Percentiles rank a stretch among this genome's conserved stretches.
These are phyloP conservation scores for Microdochium paspali DNA, from an alignment of 2,329 filamentous ascomycete species.

Conservation along the genomic window DNA sequence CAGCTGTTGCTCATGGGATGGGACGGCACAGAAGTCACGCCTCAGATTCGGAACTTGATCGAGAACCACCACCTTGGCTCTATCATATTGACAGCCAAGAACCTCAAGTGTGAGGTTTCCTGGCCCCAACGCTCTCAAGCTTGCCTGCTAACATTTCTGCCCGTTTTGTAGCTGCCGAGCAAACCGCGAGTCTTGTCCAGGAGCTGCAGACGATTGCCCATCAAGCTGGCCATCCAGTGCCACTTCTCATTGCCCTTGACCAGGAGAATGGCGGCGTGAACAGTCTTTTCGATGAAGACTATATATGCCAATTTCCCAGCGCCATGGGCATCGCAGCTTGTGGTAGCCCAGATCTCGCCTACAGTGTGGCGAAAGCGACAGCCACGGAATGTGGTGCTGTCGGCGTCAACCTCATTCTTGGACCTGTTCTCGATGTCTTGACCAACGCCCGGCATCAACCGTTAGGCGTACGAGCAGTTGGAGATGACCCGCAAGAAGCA, in stretches of 20 bases:
- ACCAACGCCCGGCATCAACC: constrained; percentile 90
- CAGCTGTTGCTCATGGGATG: constrained; percentile 79
- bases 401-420: constrained; percentile 92
- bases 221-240: constrained; percentile 80
- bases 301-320: constrained; percentile 92
- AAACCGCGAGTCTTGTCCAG: constrained; percentile 79
- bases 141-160: neutral
- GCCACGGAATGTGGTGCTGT: constrained; percentile 87
- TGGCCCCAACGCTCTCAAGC: neutral
- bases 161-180: constrained; percentile 64
- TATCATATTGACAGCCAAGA: constrained; percentile 76
- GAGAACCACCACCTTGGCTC: constrained; percentile 81
- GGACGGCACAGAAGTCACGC: constrained; percentile 75
- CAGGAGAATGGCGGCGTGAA: constrained; percentile 98
- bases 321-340: constrained; percentile 96
- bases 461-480: constrained; percentile 77
- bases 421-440: constrained; percentile 85
- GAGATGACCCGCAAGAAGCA: constrained; percentile 91
- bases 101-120: constrained; percentile 60
- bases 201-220: constrained; percentile 89
- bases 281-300: constrained; percentile 90
- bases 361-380: constrained; percentile 85
- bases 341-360: constrained; percentile 74
- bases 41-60: constrained; percentile 73
- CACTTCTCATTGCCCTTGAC: constrained; percentile 82